A percentile compares a stretch with the other conserved stretches of the same genome.
Conservation (phyloP, 2,329 filamentous ascomycete genomes). For the Exophiala oligosperma region DNA sequence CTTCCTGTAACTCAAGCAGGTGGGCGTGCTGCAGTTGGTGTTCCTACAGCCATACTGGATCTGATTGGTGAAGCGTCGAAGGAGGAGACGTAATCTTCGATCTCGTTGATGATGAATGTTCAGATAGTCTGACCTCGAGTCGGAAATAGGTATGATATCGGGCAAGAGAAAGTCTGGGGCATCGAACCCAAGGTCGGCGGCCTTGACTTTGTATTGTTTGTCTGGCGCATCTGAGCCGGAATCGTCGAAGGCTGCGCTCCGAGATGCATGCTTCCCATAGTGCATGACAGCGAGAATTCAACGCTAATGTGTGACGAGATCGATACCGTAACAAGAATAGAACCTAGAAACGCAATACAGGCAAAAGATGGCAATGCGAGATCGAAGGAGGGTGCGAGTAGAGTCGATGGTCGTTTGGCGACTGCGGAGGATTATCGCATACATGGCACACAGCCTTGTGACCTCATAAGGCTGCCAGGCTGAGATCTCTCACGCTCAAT, state of each 20-base stretch:
- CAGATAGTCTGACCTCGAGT: constrained; percentile 17
- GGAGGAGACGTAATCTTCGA: constrained; percentile 27
- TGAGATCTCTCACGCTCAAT: too few species aligned
- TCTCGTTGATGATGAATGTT: constrained; percentile 23
- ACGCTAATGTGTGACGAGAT: background rate
- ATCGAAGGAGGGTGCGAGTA: background rate
- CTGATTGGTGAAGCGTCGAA: constrained; percentile 65
- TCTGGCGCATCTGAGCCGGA: constrained; percentile 11
- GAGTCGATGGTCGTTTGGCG: background rate
- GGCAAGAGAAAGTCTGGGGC: constrained; percentile 17
- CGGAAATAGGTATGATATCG: constrained; percentile 21
- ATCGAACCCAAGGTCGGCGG: constrained; percentile 15
- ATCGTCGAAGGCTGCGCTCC: constrained; percentile 14
- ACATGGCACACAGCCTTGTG: constrained; percentile 8
- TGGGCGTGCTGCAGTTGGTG: constrained; percentile 68
- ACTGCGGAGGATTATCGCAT: constrained; percentile 1
- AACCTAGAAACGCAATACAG: too few species aligned
- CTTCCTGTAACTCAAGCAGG: constrained; percentile 77
- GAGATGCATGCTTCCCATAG: constrained; percentile 18
- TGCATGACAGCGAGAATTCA: constrained; percentile 14
- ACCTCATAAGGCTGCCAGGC: background rate
- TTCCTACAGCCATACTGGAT: constrained; percentile 78
- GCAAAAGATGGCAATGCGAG: background rate
- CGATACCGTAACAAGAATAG: background rate
- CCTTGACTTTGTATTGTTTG: constrained; percentile 16